These are phyloP conservation scores for Chaetomiaceae sp. DNA, from an alignment of 2,329 filamentous ascomycete genomes.

Conservation along the genomic window DNA sequence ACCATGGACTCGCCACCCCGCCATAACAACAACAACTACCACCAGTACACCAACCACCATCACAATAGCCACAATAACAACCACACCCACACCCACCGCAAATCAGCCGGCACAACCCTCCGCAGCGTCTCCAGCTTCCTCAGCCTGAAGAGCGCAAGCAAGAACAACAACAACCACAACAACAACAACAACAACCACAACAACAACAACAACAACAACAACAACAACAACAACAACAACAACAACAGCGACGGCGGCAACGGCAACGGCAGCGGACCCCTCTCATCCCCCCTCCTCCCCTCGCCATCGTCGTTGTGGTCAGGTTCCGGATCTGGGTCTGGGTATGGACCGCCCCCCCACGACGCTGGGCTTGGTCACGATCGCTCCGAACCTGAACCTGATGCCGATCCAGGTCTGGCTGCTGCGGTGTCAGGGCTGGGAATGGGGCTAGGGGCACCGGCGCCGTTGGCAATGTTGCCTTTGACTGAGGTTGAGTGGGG, in stretches of 20 bases:
- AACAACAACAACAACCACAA: neutral
- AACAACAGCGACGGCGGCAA: neutral
- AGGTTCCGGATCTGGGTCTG: too few species aligned
- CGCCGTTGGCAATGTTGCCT: slow-evolving; percentile 9
- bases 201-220: neutral
- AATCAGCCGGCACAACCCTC: slow-evolving; percentile 7
- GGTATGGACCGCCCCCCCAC: too few species aligned
- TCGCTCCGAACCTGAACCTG: too few species aligned
- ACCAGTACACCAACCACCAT: neutral
- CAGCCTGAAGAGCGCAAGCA: slow-evolving; percentile 11
- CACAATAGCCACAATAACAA: neutral
- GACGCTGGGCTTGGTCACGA: too few species aligned
- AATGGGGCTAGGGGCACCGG: neutral
- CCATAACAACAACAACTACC: neutral
- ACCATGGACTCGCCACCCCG: neutral
- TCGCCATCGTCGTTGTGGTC: too few species aligned
- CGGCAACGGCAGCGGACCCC: neutral
- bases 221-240: neutral
- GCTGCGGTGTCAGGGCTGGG: too few species aligned
- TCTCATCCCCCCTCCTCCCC: too few species aligned
- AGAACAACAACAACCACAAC: too few species aligned
- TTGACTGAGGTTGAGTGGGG: slow-evolving; percentile 2
- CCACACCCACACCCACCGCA: slow-evolving; percentile 3
- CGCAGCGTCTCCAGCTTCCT: slow-evolving; percentile 12
- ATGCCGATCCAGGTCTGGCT: too few species aligned